Evolutionary conservation across 805 yeast genomes (phyloP), one percentile per base, ranked within the genome.

Genomic region (Scheffersomyces amazonensis): DNA sequence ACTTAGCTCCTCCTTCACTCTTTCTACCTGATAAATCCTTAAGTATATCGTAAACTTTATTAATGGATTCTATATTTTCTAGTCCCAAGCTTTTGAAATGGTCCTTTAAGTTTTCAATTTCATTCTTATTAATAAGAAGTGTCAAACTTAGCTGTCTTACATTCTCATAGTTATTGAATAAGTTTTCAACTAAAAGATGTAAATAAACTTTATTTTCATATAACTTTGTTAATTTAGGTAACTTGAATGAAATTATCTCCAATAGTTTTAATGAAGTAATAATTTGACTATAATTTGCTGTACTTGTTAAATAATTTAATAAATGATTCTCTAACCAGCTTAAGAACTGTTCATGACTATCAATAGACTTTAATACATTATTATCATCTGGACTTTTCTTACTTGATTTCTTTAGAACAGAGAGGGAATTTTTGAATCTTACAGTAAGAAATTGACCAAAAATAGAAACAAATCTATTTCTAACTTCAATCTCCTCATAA

Each of bases 1-100:
- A 64, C 28, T 80, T 74, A 0, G 96, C 89, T 7, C 90, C 96
- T 17, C 87, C 82, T 42, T 89, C 96, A 32, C 86, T 81, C 41
- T 72, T 78, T 37, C 89, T 78, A 27, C 83, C 79, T 33, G 65
- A 72, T 44, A 75, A 54, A 36, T 70, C 71, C 19, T 52, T 43
- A 30, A 75, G 48, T 33, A 69, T 45, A 2, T 9, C 16, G 29
- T 25, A 31, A n/a, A 40, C 17, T 29, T 44, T 29, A 12, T 32
- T 22, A 13, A 32, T 3, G n/a, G 8, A 11, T 7, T 24, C 27
- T 24, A 10, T 13, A 27, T 15, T 27, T 0, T 37, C 16, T 12
- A 63, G 27, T 3, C 62, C 49, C 5, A 27, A 15, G n/a, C 15
- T 15, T 6, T 27, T 27, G 12, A 27, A 27, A n/a, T 27, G 17